Evolutionary conservation across 345 rosid genomes (phyloP), one percentile per base, ranked within the genome.

Genomic region (Aquilaria malaccensis): DNA sequence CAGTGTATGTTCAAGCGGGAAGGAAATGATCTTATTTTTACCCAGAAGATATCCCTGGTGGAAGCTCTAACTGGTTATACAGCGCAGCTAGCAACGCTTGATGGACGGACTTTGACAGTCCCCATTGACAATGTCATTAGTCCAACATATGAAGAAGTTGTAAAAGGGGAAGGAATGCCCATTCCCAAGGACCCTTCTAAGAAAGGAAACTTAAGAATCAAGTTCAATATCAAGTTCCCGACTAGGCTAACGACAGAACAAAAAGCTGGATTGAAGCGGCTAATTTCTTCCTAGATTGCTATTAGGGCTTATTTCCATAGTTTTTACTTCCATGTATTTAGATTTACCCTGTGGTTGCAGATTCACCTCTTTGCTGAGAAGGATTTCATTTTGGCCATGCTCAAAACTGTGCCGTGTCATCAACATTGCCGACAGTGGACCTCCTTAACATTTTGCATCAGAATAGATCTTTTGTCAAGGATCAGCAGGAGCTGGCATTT

Each of bases 81-180:
- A 0, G 81, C 71, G 4, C 89, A 83, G 55, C 37, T 91, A 49
- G 80, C 84, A 0, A 79, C 90, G 0, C 89, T 91, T 2, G 98
- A 91, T 33, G 95, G 96, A 4, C 79, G 95, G 67, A 77, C 59
- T 46, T 76, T 88, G 14, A 64, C 88, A 0, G 60, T 88, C 32
- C 78, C 81, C 0, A 66, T 91, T 33, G 81, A 73, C 68, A 61
- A 65, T 53, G 64, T 91, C 60, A 78, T 91, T 62, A 80, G 72
- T 54, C 95, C 96, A 4, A 70, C 85, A 3, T 86, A 88, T 45
- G 98, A 91, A 77, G 96, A 91, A 72, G 83, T 86, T 0, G 78
- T 91, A n/a, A 79, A 75, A 65, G 90, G 92, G 1, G 95, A 91
- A 71, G 98, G 98, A 37, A 91, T 91, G 98, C 98, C 98, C 1